Base-by-base conservation (phyloP, 2,329 filamentous ascomycete genomes). In the Lachnellula occidentalis region DNA sequence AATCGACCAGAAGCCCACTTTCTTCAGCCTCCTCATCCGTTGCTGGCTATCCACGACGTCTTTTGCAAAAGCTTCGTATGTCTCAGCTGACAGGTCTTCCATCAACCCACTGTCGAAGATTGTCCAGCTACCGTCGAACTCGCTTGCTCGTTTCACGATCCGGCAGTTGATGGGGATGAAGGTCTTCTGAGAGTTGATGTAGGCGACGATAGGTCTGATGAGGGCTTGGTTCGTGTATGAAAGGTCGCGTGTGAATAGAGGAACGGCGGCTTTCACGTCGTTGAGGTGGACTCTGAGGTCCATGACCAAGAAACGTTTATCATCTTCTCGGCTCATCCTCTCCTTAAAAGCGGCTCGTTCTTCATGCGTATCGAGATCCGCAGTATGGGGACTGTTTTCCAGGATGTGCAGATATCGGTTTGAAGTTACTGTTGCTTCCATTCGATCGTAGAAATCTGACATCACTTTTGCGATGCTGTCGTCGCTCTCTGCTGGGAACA, bases 141-240 rank as follows among this genome's bases (percentile, higher is more conserved):
- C 94, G 56, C 81, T 81, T 17, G 85, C 81, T 6, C 85, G 84
- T 75, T 99, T 99, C 60, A 97, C 90, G 48, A 99, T 89, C 57
- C 92, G 87, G 73, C 94, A 97, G 64, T 87, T 88, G 65, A 99
- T 90, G 24, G 94, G 94, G 43, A 99, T 97, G 67, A 96, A 97
- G 0, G 92, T 95, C 67, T 86, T 87, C 70, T 91, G 90, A 42
- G 90, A 89, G 72, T 99, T 99, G 73, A 99, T 97, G 70, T 97
- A 99, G 6, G 94, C 94, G 41, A 99, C 92, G 58, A 99, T 99
- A 15, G 94, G 94, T 4, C 94, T 85, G 36, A 97, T 90, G 4
- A 97, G 83, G 1, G 94, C 91, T 70, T 95, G 95, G 72, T 96
- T 97, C 66, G 96, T 88, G 70, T 97, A 99, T 1, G 90, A 95